Evolutionary conservation across 768 basidiomycete genomes (phyloP).

Genomic region (Mycena alexandri): DNA sequence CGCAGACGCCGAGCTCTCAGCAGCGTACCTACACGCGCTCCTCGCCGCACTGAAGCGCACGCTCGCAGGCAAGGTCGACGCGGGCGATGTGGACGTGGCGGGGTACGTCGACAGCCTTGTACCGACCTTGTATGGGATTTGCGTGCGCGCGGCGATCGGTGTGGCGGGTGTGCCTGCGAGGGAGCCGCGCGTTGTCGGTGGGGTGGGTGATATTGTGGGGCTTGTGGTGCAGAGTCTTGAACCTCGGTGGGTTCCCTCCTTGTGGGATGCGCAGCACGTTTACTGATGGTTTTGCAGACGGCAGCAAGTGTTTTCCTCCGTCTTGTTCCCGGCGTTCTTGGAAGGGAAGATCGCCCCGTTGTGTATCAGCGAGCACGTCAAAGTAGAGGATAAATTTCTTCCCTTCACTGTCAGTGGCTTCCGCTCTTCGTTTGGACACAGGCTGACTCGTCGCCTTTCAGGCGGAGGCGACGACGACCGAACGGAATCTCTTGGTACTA

Average conservation of each 20-base stretch:
- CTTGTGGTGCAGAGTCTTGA: slow-evolving; percentile 74
- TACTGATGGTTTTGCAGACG: slow-evolving; percentile 57
- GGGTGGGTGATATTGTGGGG: slow-evolving; percentile 75
- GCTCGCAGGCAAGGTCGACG: slow-evolving; percentile 59
- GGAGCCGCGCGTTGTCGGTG: slow-evolving; percentile 67
- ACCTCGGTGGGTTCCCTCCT: slow-evolving; percentile 66
- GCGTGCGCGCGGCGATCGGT: slow-evolving; percentile 57
- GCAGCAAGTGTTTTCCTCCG: slow-evolving; percentile 69
- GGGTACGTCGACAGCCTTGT: slow-evolving; percentile 87
- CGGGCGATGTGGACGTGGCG: slow-evolving; percentile 76
- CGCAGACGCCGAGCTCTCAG: slow-evolving; percentile 67
- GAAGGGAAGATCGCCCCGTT: slow-evolving; percentile 59
- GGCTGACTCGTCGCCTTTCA: slow-evolving; percentile 39
- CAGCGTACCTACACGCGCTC: slow-evolving; percentile 89
- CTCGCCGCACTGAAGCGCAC: slow-evolving; percentile 77
- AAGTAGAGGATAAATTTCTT: slow-evolving; percentile 68
- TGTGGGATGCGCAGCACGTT: slow-evolving; percentile 6
- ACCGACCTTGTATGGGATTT: slow-evolving; percentile 76
- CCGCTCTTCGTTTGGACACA: background rate
- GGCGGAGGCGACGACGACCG: slow-evolving; percentile 56
- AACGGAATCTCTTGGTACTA: slow-evolving; percentile 75
- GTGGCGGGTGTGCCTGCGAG: slow-evolving; percentile 49
- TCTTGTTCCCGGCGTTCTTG: slow-evolving; percentile 67
- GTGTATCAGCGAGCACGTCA: slow-evolving; percentile 50
- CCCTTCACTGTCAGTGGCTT: slow-evolving; percentile 64